A percentile compares a stretch with the other conserved stretches of the same genome.
phyloP scores from a whole-genome alignment of 1,284 basidiomycete genomes.

The Meripilus lineatus region DNA sequence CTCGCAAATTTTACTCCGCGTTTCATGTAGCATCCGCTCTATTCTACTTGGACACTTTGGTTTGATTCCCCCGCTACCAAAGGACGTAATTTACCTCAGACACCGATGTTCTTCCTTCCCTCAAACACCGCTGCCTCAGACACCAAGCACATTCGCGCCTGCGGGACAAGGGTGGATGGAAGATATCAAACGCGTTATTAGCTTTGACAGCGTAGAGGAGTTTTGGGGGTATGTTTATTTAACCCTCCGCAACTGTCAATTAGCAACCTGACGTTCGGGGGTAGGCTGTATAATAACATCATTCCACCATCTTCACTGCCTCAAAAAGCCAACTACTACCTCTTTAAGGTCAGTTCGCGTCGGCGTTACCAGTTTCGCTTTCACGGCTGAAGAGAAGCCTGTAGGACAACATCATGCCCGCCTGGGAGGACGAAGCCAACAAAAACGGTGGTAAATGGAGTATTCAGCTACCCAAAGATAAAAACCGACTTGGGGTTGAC shows the following conservation, averaged over 20 bases:
- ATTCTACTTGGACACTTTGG: slow-evolving; percentile 95
- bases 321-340: slow-evolving; percentile 96
- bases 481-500: slow-evolving; percentile 82
- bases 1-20: background rate
- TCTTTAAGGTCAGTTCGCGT: slow-evolving; percentile 74
- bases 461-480: slow-evolving; percentile 95
- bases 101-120: slow-evolving; percentile 76
- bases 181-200: slow-evolving; percentile 91
- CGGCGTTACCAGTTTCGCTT: slow-evolving; percentile 8
- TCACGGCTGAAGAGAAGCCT: slow-evolving; percentile 6
- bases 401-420: slow-evolving; percentile 90
- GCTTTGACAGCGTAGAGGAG: slow-evolving; percentile 92
- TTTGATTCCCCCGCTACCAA: slow-evolving; percentile 93
- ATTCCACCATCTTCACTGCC: slow-evolving; percentile 93
- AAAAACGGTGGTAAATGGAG: slow-evolving; percentile 98
- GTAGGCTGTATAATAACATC: slow-evolving; percentile 94
- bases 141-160: slow-evolving; percentile 47
- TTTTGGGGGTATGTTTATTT: slow-evolving; percentile 82
- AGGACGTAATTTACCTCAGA: slow-evolving; percentile 82
- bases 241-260: background rate
- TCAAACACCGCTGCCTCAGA: slow-evolving; percentile 64
- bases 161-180: slow-evolving; percentile 94
- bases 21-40: slow-evolving; percentile 74
- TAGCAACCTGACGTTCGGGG: slow-evolving; percentile 7
- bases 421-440: slow-evolving; percentile 96